A percentile compares a stretch with the other conserved stretches of the same genome.
Evolutionary conservation across 345 rosid genomes (phyloP).

Genomic region (Toxicodendron radicans): DNA sequence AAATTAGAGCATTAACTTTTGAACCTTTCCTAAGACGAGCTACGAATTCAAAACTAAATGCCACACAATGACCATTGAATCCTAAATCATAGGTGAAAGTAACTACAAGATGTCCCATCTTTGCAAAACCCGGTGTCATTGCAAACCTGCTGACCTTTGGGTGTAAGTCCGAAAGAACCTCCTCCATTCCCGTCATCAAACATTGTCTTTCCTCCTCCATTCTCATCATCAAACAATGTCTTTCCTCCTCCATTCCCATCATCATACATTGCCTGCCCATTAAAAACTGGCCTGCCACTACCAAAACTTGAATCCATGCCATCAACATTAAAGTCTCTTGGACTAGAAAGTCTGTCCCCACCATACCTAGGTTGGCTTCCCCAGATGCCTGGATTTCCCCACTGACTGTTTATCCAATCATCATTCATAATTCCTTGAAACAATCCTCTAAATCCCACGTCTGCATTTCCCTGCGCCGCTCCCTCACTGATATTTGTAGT

Average conservation of each 20-base stretch:
- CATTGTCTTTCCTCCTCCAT: slow-evolving; percentile 44
- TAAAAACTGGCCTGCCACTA: slow-evolving; percentile 49
- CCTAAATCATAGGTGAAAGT: slow-evolving; percentile 61
- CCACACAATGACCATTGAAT: slow-evolving; percentile 22
- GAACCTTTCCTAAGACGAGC: slow-evolving; percentile 24
- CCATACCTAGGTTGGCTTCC: slow-evolving; percentile 57
- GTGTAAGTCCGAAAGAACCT: slow-evolving; percentile 45
- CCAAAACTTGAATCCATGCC: slow-evolving; percentile 48
- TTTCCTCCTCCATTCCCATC: slow-evolving; percentile 56
- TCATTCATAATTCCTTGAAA: slow-evolving; percentile 28
- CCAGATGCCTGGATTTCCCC: slow-evolving; percentile 38
- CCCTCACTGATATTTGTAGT: slow-evolving; percentile 37
- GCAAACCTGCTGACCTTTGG: slow-evolving; percentile 75
- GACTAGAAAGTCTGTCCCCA: slow-evolving; percentile 42
- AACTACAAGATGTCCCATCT: slow-evolving; percentile 78
- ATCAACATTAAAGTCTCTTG: slow-evolving; percentile 55
- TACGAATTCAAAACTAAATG: slow-evolving; percentile 32
- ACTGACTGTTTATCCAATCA: slow-evolving; percentile 42
- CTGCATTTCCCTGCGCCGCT: slow-evolving; percentile 42
- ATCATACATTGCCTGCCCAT: slow-evolving; percentile 36
- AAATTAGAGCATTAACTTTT: slow-evolving; percentile 22
- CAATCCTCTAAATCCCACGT: slow-evolving; percentile 30
- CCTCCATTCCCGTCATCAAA: slow-evolving; percentile 45
- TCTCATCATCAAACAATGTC: slow-evolving; percentile 30
- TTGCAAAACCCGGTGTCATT: slow-evolving; percentile 75